phyloP scores from a whole-genome alignment of 2,329 filamentous ascomycete genomes.

The Paramyrothecium roridum region DNA sequence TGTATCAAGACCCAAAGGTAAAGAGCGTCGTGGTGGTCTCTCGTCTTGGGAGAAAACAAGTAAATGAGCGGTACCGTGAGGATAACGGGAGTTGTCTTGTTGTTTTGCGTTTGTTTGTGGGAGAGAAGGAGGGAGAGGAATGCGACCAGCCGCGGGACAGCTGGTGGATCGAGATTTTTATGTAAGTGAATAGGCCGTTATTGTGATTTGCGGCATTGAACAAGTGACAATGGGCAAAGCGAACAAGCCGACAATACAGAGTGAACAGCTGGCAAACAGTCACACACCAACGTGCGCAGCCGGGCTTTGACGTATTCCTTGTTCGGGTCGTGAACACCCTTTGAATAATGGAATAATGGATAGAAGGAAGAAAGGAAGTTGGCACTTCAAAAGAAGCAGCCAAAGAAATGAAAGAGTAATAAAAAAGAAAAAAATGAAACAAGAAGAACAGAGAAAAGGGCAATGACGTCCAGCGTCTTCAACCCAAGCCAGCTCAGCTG shows the following conservation, averaged over 20 bases:
- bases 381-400: neutral
- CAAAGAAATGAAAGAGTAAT: no score
- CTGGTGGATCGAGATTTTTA: constrained; percentile 13
- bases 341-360: neutral
- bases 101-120: constrained; percentile 5
- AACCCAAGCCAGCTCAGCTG: neutral
- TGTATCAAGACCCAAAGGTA: neutral
- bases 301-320: constrained; percentile 17
- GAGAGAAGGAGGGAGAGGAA: neutral
- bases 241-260: constrained; percentile 6
- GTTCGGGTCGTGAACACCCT: constrained; percentile 17
- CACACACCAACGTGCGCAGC: neutral
- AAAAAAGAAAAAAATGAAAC: constrained; percentile 10
- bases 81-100: constrained; percentile 1
- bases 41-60: neutral
- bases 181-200: constrained; percentile 5
- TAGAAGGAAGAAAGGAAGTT: constrained; percentile 5
- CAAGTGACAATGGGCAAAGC: constrained; percentile 8
- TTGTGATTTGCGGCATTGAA: neutral
- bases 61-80: neutral
- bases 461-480: constrained; percentile 12
- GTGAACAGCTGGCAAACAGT: constrained; percentile 16
- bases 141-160: neutral
- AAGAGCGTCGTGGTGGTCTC: constrained; percentile 5
- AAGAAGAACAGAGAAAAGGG: constrained; percentile 10